Percentiles rank a stretch among this genome's conserved stretches.
These are phyloP conservation scores for Adansonia grandidieri DNA, from an alignment of 441 rosid genomes.

Conservation along the genomic window DNA sequence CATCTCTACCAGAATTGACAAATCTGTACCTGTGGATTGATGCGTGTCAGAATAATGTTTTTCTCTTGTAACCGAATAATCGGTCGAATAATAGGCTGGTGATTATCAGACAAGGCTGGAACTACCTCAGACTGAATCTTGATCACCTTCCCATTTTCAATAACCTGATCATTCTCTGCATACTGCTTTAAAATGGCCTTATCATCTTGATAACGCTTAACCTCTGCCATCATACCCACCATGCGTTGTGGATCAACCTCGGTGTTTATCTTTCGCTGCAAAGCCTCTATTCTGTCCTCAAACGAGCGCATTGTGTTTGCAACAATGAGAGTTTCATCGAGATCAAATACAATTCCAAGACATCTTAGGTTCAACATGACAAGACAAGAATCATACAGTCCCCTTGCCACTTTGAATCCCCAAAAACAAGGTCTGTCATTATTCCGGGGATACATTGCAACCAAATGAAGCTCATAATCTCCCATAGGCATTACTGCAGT, in stretches of 20 bases:
- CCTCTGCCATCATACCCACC: conserved; percentile 75
- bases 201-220: conserved; percentile 92
- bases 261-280: conserved; percentile 65
- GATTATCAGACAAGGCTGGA: conserved; percentile 77
- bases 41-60: conserved; percentile 87
- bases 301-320: conserved; percentile 94
- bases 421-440: conserved; percentile 78
- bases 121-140: conserved; percentile 74
- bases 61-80: conserved; percentile 82
- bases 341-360: conserved; percentile 94
- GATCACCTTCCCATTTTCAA: conserved; percentile 85
- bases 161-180: conserved; percentile 83
- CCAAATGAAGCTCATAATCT: conserved; percentile 89
- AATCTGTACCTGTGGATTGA: conserved; percentile 79
- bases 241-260: conserved; percentile 48
- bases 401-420: conserved; percentile 74
- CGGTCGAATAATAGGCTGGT: conserved; percentile 78
- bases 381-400: conserved; percentile 79
- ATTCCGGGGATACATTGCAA: conserved; percentile 77
- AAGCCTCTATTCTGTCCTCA: conserved; percentile 84
- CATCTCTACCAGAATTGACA: conserved; percentile 20
- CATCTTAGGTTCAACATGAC: conserved; percentile 91
- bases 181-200: conserved; percentile 84
- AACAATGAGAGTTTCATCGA: conserved; percentile 92
- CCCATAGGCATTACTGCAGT: conserved; percentile 85